A percentile compares a stretch with the other conserved stretches of the same genome.
Conservation (phyloP, 1,284 basidiomycete genomes). For the Microbotryomycetes sp. region DNA sequence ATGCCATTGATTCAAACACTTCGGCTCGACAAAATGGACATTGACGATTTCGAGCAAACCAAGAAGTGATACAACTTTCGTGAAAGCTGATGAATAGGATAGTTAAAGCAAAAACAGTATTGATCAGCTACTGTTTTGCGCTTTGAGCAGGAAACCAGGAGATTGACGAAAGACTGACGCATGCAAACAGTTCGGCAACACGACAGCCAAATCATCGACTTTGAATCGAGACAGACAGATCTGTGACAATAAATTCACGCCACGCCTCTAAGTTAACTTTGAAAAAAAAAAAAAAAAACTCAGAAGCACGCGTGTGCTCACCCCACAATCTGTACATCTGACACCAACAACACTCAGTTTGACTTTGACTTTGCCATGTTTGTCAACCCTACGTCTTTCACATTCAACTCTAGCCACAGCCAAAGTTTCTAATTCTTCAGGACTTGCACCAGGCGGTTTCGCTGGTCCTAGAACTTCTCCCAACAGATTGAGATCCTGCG, state of each 20-base stretch:
- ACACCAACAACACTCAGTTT: slow-evolving; percentile 36
- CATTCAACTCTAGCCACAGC: slow-evolving; percentile 34
- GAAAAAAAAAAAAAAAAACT: neutral
- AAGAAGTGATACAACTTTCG: slow-evolving; percentile 22
- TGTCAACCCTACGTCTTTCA: slow-evolving; percentile 34
- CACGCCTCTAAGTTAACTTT: no score
- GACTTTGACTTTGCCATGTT: slow-evolving; percentile 36
- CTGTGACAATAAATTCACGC: neutral
- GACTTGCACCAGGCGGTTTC: slow-evolving; percentile 18
- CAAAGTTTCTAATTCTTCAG: slow-evolving; percentile 32
- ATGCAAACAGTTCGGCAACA: slow-evolving; percentile 30
- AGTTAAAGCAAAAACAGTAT: neutral
- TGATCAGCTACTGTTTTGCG: no score
- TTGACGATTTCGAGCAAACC: slow-evolving; percentile 21
- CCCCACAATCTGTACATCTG: slow-evolving; percentile 29
- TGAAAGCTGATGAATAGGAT: slow-evolving; percentile 18
- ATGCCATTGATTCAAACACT: slow-evolving; percentile 10
- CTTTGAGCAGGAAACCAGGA: no score
- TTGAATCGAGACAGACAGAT: slow-evolving; percentile 32
- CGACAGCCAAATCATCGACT: slow-evolving; percentile 28
- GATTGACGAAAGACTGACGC: slow-evolving; percentile 7
- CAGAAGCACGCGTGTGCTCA: slow-evolving; percentile 1
- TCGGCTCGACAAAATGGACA: slow-evolving; percentile 26
- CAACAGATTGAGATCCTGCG: slow-evolving; percentile 30
- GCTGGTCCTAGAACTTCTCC: slow-evolving; percentile 34